Base-by-base conservation (phyloP, 495 filamentous ascomycete species). In the Penicillium waksmanii region DNA sequence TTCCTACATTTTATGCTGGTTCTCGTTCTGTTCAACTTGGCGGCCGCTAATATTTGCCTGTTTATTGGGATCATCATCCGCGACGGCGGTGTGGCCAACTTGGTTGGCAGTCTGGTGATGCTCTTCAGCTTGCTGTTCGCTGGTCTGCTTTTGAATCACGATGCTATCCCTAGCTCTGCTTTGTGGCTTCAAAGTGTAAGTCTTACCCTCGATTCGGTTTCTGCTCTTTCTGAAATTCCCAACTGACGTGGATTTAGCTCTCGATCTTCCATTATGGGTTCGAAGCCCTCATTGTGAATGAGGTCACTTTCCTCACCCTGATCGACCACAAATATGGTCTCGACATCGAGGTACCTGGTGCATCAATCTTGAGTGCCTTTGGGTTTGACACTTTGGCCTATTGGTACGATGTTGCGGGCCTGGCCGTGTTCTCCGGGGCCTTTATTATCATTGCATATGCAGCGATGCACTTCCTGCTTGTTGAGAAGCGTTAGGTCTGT, bases 221-320 rank as follows among this genome's bases (percentile, higher is more conserved):
- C 19, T 15, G 6, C 15, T 25, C 36, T 15, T 10, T 3, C 25
- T 15, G 18, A 21, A 5, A 6, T 27, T 33, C 23, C 23, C 18
- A 40, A 60, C 57, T 60, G 12, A 60, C 33, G 9, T 13, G 18
- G 21, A 21, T 19, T 15, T 38, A 93, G 78, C 81, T 97, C n/a
- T 97, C 93, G 18, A 99, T 99, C 63, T 99, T 98, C 85, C 95
- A 99, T 71, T 99, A 96, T 69, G 95, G 88, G 3, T 98, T 99
- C 65, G 95, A 97, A 78, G 89, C 91, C 3, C 82, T 99, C 21
- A 95, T 98, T 58, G 95, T 99, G 67, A 99, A 99, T 71, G 95
- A 99, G 76, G 95, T 97, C 51, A 86, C 87, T n/a, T 92, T 89
- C 71, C 80, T 98, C 58, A 92, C 89, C 2, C 82, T 99, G 58